These are phyloP conservation scores for Hebeloma cylindrosporum DNA, from an alignment of 768 basidiomycete genomes.

Conservation along the genomic window DNA sequence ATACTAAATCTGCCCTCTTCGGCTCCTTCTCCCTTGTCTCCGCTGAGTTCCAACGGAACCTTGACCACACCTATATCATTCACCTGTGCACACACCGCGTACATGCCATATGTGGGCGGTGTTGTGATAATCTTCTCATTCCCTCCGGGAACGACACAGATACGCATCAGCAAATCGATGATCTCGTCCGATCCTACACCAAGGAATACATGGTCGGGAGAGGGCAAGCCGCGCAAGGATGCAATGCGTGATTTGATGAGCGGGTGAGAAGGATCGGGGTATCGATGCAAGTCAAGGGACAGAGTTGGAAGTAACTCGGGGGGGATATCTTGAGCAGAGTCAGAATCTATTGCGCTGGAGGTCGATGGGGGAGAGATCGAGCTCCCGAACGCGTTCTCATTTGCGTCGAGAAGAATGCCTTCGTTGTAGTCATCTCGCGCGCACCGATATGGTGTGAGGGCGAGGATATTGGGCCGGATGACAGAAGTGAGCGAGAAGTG, in stretches of 20 bases:
- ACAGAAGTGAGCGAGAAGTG: conserved; percentile 86
- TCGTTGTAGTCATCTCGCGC: conserved; percentile 93
- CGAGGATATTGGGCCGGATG: conserved; percentile 92
- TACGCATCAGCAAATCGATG: conserved; percentile 90
- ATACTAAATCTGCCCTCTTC: conserved; percentile 72
- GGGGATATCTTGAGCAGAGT: conserved; percentile 38
- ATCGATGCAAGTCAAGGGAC: conserved; percentile 73
- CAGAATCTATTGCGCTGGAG: conserved; percentile 28
- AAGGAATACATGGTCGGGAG: conserved; percentile 73
- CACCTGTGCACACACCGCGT: conserved; percentile 89
- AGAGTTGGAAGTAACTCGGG: too few relatives aligned
- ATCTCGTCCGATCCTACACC: conserved; percentile 98
- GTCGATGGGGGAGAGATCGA: too few relatives aligned
- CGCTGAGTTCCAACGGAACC: conserved; percentile 65
- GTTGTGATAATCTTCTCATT: conserved; percentile 84
- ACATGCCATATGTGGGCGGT: conserved; percentile 99
- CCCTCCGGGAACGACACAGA: conserved; percentile 72
- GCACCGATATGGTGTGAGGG: conserved; percentile 90
- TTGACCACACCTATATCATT: conserved; percentile 88
- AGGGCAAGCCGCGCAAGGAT: conserved; percentile 65
- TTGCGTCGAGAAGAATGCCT: conserved; percentile 94
- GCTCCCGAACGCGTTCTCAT: conserved; percentile 94
- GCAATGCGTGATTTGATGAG: conserved; percentile 78
- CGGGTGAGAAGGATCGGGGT: conserved; percentile 90
- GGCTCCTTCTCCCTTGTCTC: conserved; percentile 69